Evolutionary conservation across 2,329 filamentous ascomycete genomes (phyloP).

Genomic region (Talaromyces sp.): DNA sequence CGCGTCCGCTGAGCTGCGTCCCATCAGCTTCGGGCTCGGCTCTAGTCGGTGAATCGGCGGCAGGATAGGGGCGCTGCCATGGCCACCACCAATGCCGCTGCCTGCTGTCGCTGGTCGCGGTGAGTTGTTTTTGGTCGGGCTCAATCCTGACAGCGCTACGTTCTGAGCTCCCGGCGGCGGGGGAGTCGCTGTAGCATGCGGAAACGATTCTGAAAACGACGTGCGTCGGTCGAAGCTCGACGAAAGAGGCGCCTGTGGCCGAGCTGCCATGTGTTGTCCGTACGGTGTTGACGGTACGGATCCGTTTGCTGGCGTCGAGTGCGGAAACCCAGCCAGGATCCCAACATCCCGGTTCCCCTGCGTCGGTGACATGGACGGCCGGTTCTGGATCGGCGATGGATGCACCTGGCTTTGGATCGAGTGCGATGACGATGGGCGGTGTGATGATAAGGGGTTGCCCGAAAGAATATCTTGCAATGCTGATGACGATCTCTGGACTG

Average conservation of each 20-base stretch:
- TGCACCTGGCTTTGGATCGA: conserved; percentile 26
- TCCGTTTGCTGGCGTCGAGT: conserved; percentile 20
- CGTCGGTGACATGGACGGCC: conserved; percentile 44
- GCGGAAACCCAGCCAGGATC: conserved; percentile 39
- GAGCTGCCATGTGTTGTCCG: conserved; percentile 22
- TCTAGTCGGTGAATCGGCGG: conserved; percentile 37
- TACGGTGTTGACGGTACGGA: conserved; percentile 27
- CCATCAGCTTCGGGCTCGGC: conserved; percentile 40
- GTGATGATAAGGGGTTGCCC: conserved; percentile 13
- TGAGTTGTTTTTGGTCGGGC: conserved; percentile 39
- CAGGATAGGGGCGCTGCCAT: conserved; percentile 27
- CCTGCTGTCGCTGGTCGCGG: conserved; percentile 32
- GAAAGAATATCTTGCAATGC: conserved; percentile 14
- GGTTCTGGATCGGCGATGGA: conserved; percentile 39
- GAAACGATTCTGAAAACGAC: conserved; percentile 28
- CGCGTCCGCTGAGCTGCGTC: conserved; percentile 35
- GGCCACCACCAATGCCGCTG: conserved; percentile 14
- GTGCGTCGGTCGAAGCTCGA: conserved; percentile 24
- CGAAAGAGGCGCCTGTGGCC: conserved; percentile 23
- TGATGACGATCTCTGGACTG: conserved; percentile 23
- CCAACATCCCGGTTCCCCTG: conserved; percentile 45
- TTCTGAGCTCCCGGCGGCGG: conserved; percentile 32
- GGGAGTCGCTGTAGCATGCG: conserved; percentile 14
- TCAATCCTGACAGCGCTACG: conserved; percentile 38
- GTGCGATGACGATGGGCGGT: conserved; percentile 38